Conservation (phyloP, 441 rosid species). For the Populus hybrid region DNA sequence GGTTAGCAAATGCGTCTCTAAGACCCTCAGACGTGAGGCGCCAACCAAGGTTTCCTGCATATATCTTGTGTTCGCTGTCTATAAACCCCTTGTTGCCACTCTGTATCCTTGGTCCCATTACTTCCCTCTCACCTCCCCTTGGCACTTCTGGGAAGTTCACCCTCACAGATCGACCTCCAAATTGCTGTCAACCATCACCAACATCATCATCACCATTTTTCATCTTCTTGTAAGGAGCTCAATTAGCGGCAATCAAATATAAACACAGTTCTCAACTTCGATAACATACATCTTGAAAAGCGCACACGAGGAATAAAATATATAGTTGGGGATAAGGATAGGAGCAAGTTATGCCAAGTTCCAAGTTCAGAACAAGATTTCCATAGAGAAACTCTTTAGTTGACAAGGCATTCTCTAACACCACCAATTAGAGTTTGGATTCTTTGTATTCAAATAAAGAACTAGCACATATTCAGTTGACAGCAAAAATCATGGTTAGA, state of each 20-base stretch:
- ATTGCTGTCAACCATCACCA: conserved; percentile 45
- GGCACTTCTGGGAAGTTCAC: conserved; percentile 96
- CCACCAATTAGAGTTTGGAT: neutral
- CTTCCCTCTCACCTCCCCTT: conserved; percentile 77
- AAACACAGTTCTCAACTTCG: neutral
- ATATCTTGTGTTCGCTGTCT: conserved; percentile 81
- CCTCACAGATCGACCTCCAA: conserved; percentile 73
- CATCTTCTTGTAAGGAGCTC: neutral
- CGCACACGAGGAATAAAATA: neutral
- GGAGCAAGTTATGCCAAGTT: neutral
- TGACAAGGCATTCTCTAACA: neutral
- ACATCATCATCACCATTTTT: neutral
- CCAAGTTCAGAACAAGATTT: neutral
- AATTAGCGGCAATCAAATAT: neutral
- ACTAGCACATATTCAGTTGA: neutral
- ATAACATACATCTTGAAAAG: neutral
- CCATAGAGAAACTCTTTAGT: neutral
- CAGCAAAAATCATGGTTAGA: neutral
- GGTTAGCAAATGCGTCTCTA: conserved; percentile 62
- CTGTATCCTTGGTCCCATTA: conserved; percentile 53
- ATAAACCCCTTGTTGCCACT: conserved; percentile 46
- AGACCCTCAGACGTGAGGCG: conserved; percentile 65
- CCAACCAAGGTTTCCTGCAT: conserved; percentile 94
- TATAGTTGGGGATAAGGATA: neutral
- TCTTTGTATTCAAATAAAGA: neutral